phyloP scores from a whole-genome alignment of 805 yeast species.

The Yamadazyma takamatsuzukensis region DNA sequence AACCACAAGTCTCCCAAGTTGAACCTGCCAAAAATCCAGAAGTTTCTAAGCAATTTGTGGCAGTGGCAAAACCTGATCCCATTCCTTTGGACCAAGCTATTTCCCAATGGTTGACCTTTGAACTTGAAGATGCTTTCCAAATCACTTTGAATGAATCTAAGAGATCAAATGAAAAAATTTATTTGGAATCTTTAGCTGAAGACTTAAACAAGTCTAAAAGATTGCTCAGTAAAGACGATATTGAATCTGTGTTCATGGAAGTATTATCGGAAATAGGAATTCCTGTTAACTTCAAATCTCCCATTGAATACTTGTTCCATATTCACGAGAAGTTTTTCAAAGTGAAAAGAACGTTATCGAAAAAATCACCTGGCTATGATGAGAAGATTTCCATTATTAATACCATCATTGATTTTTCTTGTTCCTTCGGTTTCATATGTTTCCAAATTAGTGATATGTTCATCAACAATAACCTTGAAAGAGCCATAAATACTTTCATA shows the following conservation, averaged over 20 bases:
- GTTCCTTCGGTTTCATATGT: constrained; percentile 64
- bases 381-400: constrained; percentile 40
- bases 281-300: constrained; percentile 24
- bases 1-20: not conserved
- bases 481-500: constrained; percentile 23
- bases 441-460: constrained; percentile 70
- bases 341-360: constrained; percentile 40
- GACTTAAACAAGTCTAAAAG: constrained; percentile 15
- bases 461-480: constrained; percentile 34
- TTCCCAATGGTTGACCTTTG: constrained; percentile 39
- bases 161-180: constrained; percentile 13
- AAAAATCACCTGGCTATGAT: constrained; percentile 35
- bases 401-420: constrained; percentile 46
- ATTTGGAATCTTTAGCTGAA: constrained; percentile 20
- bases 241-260: constrained; percentile 56
- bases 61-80: not conserved
- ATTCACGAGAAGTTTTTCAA: constrained; percentile 42
- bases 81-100: constrained; percentile 16
- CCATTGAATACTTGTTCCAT: constrained; percentile 46
- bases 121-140: constrained; percentile 34
- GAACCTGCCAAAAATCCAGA: not conserved
- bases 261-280: constrained; percentile 53
- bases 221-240: constrained; percentile 23
- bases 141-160: constrained; percentile 25
- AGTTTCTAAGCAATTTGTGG: not conserved